Conservation (phyloP, 1,284 basidiomycete genomes). For the Heterobasidion occidentale region DNA sequence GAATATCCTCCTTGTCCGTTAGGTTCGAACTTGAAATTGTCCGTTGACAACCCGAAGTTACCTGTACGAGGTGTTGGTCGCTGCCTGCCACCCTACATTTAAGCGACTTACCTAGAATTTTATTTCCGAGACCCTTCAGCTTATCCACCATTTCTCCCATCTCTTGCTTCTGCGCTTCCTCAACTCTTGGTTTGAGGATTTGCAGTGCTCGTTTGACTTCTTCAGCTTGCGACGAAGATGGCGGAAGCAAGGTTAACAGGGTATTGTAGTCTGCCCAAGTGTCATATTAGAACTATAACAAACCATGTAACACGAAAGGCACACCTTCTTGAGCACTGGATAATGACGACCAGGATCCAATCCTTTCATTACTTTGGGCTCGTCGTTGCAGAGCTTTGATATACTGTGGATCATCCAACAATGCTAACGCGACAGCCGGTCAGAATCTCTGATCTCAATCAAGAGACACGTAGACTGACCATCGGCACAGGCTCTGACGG, state of each 20-base stretch:
- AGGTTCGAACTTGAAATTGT: conserved; percentile 92
- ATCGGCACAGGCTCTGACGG: conserved; percentile 69
- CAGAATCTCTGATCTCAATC: conserved; percentile 2
- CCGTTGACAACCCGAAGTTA: conserved; percentile 81
- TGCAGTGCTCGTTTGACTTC: conserved; percentile 44
- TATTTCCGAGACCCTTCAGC: conserved; percentile 89
- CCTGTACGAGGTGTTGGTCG: conserved; percentile 31
- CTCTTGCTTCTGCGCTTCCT: conserved; percentile 78
- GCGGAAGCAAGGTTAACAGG: conserved; percentile 56
- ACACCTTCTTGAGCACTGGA: conserved; percentile 79
- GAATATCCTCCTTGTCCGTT: conserved; percentile 92
- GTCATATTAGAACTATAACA: not conserved
- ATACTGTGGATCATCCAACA: conserved; percentile 79
- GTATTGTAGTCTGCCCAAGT: conserved; percentile 61
- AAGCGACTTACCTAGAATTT: conserved; percentile 63
- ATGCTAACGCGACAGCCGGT: conserved; percentile 40
- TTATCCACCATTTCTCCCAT: conserved; percentile 91
- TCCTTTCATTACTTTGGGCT: conserved; percentile 74
- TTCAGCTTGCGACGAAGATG: conserved; percentile 42
- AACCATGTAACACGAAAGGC: conserved; percentile 7
- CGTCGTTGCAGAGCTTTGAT: conserved; percentile 86
- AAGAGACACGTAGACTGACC: conserved; percentile 31
- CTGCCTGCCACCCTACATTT: not conserved
- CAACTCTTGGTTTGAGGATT: conserved; percentile 57
- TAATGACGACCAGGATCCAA: conserved; percentile 80